Conservation (phyloP, 2,329 filamentous ascomycete genomes). For the Fusarium denticulatum region DNA sequence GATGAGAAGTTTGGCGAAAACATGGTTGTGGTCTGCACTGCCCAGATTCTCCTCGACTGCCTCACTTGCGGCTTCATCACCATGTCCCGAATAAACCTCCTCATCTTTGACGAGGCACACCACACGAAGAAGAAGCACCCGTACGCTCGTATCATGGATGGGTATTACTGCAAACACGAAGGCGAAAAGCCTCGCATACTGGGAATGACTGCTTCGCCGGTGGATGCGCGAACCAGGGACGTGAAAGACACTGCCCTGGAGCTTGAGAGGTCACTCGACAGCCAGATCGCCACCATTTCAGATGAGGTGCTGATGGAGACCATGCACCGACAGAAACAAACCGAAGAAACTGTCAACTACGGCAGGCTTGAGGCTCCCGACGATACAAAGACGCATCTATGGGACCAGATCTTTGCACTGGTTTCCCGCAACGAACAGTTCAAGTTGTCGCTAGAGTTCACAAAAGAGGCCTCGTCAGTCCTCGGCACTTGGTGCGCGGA, state of each 20-base stretch:
- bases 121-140: constrained; percentile 94
- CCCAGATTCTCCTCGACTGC: constrained; percentile 83
- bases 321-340: constrained; percentile 47
- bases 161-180: constrained; percentile 73
- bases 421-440: constrained; percentile 59
- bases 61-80: constrained; percentile 81
- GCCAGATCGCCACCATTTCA: constrained; percentile 80
- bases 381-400: constrained; percentile 71
- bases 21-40: constrained; percentile 92
- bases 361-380: constrained; percentile 54
- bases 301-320: constrained; percentile 49
- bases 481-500: constrained; percentile 89
- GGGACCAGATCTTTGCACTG: constrained; percentile 61
- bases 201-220: constrained; percentile 96
- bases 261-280: constrained; percentile 81
- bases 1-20: constrained; percentile 65
- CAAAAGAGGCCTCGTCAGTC: constrained; percentile 68
- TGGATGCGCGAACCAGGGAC: constrained; percentile 79
- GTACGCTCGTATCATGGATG: constrained; percentile 89
- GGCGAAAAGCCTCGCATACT: constrained; percentile 78
- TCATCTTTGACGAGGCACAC: constrained; percentile 96
- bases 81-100: constrained; percentile 85
- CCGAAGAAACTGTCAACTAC: constrained; percentile 63
- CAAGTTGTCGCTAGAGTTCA: constrained; percentile 65
- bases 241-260: constrained; percentile 75